Evolutionary conservation across 768 basidiomycete genomes (phyloP).

Genomic region (Naganishia antarctica): DNA sequence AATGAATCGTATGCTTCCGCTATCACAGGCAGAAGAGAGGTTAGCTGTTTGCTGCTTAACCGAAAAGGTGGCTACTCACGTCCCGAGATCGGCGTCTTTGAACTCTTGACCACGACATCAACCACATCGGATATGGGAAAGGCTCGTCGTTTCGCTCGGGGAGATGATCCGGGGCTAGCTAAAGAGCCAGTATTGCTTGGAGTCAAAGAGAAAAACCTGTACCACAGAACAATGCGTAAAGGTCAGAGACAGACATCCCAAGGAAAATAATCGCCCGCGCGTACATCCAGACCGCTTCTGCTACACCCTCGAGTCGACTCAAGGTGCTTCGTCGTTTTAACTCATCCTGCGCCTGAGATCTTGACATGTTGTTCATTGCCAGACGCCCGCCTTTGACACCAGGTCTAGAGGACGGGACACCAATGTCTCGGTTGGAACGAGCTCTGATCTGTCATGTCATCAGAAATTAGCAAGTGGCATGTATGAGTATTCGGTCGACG

Average conservation of each 20-base stretch:
- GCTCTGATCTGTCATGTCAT: constrained; percentile 48
- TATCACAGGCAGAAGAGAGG: constrained; percentile 6
- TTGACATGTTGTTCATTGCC: constrained; percentile 22
- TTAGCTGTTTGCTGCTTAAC: background rate
- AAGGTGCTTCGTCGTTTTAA: constrained; percentile 48
- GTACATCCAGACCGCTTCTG: constrained; percentile 50
- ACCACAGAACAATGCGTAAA: background rate
- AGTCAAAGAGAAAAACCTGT: constrained; percentile 26
- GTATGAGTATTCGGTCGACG: too few relatives aligned
- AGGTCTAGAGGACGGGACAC: background rate
- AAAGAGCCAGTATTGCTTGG: constrained; percentile 7
- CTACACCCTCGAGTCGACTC: constrained; percentile 45
- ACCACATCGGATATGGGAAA: constrained; percentile 47
- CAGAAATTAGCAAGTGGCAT: too few relatives aligned
- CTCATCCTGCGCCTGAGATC: constrained; percentile 41
- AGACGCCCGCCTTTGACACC: background rate
- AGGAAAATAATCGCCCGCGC: constrained; percentile 12
- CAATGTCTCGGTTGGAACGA: constrained; percentile 30
- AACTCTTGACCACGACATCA: constrained; percentile 48
- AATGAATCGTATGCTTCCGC: constrained; percentile 48
- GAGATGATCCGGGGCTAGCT: constrained; percentile 17
- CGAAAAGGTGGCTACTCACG: constrained; percentile 30
- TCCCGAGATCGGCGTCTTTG: constrained; percentile 48
- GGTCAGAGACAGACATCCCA: background rate
- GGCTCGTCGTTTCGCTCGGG: constrained; percentile 36